phyloP scores from a whole-genome alignment of 2,329 filamentous ascomycete genomes.

The Trichoderma koningiopsis region DNA sequence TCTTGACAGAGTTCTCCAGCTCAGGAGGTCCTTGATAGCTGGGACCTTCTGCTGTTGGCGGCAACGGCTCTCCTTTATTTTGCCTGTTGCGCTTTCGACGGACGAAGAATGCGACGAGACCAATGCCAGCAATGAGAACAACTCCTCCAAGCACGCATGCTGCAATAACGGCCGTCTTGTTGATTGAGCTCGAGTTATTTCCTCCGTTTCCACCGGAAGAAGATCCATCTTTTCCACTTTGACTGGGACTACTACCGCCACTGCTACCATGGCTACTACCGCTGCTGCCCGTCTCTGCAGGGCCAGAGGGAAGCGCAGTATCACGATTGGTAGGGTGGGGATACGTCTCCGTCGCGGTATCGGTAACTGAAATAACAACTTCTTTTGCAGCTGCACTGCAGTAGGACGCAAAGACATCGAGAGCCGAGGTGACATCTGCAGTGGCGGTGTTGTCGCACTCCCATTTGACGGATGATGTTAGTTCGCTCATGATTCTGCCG shows the following conservation, averaged over 20 bases:
- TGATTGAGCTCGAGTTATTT: slow-evolving; percentile 27
- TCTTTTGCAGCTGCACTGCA: slow-evolving; percentile 52
- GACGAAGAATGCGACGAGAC: slow-evolving; percentile 42
- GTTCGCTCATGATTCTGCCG: slow-evolving; percentile 43
- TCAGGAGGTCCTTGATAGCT: slow-evolving; percentile 28
- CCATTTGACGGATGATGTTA: slow-evolving; percentile 49
- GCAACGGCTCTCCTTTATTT: slow-evolving; percentile 31
- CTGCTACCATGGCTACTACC: slow-evolving; percentile 29
- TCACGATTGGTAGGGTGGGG: slow-evolving; percentile 28
- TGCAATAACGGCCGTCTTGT: slow-evolving; percentile 40
- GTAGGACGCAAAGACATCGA: slow-evolving; percentile 50
- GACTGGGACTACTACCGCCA: neutral
- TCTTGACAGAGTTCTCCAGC: slow-evolving; percentile 33
- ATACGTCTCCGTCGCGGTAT: slow-evolving; percentile 36
- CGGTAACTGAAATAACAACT: slow-evolving; percentile 45
- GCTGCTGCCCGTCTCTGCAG: slow-evolving; percentile 28
- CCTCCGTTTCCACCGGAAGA: slow-evolving; percentile 18
- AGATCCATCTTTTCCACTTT: slow-evolving; percentile 13
- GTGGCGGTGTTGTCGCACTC: slow-evolving; percentile 48
- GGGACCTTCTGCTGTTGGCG: slow-evolving; percentile 23
- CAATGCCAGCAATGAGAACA: slow-evolving; percentile 34
- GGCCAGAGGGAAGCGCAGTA: slow-evolving; percentile 20
- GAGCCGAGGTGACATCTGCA: slow-evolving; percentile 50
- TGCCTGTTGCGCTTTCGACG: slow-evolving; percentile 37
- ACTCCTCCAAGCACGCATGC: slow-evolving; percentile 37